Evolutionary conservation across 2,329 filamentous ascomycete genomes (phyloP).

Genomic region (Colletotrichum lupini): DNA sequence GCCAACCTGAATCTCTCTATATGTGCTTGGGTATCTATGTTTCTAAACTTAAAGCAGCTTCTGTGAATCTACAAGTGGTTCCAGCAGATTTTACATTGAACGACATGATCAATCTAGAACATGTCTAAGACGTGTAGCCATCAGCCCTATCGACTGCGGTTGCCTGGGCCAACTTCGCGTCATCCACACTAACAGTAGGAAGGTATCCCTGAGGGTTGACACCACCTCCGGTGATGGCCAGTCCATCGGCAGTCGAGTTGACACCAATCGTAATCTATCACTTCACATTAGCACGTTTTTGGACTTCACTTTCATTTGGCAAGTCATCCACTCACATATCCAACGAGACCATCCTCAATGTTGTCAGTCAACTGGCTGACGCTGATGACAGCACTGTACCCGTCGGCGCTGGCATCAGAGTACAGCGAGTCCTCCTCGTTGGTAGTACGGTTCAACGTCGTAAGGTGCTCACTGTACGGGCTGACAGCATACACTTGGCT

Average conservation of each 20-base stretch:
- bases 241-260: too few relatives aligned
- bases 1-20: background rate
- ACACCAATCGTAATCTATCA: too few relatives aligned
- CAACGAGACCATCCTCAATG: constrained; percentile 49
- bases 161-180: constrained; percentile 3
- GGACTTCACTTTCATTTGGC: too few relatives aligned
- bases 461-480: constrained; percentile 10
- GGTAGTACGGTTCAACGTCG: constrained; percentile 10
- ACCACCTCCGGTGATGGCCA: too few relatives aligned
- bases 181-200: constrained; percentile 13
- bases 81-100: background rate
- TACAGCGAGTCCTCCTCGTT: constrained; percentile 48
- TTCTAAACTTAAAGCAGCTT: background rate
- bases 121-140: background rate
- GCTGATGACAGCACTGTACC: constrained; percentile 60
- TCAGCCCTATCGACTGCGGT: constrained; percentile 9
- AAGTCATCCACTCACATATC: too few relatives aligned
- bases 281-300: too few relatives aligned
- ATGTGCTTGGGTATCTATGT: background rate
- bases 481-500: constrained; percentile 1
- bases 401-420: constrained; percentile 54
- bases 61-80: background rate
- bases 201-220: constrained; percentile 12
- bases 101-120: too few relatives aligned
- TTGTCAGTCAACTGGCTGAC: constrained; percentile 62